Conservation (phyloP, 768 basidiomycete genomes). For the Holtermanniella nyarrowii region DNA sequence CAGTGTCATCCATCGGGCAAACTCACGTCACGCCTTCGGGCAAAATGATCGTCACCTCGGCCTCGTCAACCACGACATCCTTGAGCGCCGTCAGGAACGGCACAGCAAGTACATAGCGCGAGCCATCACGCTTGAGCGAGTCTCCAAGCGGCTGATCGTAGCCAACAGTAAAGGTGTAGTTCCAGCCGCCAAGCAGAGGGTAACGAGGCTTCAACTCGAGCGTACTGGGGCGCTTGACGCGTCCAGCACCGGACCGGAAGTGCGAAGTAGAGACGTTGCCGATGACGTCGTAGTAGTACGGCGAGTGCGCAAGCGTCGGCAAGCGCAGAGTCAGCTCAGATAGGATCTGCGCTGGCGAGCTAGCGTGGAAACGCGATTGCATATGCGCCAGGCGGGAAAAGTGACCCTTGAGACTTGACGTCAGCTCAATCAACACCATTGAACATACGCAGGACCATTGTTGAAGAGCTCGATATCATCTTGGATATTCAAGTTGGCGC, state of each 20-base stretch:
- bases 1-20: neutral
- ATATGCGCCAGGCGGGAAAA: constrained; percentile 89
- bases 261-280: constrained; percentile 95
- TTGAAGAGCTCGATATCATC: constrained; percentile 80
- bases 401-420: constrained; percentile 69
- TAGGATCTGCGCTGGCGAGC: constrained; percentile 55
- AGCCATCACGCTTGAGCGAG: constrained; percentile 53
- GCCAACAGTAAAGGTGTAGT: constrained; percentile 86
- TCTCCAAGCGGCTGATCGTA: constrained; percentile 75
- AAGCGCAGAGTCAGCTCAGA: constrained; percentile 66
- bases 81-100: constrained; percentile 76
- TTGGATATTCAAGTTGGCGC: constrained; percentile 83
- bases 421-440: neutral
- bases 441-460: constrained; percentile 72
- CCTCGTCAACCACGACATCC: constrained; percentile 69
- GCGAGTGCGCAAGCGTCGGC: constrained; percentile 66
- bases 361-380: constrained; percentile 56
- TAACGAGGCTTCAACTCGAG: constrained; percentile 82
- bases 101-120: constrained; percentile 63
- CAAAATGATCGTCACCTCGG: constrained; percentile 65
- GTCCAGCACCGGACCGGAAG: constrained; percentile 60
- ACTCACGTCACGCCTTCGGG: constrained; percentile 94
- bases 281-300: constrained; percentile 82
- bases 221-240: constrained; percentile 43
- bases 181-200: constrained; percentile 93